These are phyloP conservation scores for Paraglomus brasilianum DNA, from an alignment of 192 early-diverging fungal species.

Conservation along the genomic window DNA sequence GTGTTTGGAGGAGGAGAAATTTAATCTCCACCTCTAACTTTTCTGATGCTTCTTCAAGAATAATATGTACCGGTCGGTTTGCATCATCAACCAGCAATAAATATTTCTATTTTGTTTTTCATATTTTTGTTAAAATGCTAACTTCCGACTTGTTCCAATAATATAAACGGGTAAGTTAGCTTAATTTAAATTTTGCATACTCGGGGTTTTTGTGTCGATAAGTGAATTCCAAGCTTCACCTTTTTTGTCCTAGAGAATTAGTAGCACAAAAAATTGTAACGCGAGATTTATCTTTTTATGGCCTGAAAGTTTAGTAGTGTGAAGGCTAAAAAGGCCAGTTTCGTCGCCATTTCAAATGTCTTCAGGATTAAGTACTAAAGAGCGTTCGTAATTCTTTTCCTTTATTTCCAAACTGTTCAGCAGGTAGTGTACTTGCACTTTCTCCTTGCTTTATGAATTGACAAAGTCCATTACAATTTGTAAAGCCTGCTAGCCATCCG, in stretches of 20 bases:
- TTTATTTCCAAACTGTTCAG: neutral
- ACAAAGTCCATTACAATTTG: neutral
- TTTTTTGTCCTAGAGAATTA: neutral
- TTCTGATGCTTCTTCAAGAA: slow-evolving; percentile 10
- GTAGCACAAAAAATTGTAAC: neutral
- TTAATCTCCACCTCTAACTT: neutral
- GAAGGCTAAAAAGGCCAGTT: slow-evolving; percentile 19
- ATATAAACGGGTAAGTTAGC: slow-evolving; percentile 9
- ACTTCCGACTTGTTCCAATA: slow-evolving; percentile 9
- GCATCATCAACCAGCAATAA: slow-evolving; percentile 6
- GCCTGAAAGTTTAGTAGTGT: neutral
- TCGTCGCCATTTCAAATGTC: slow-evolving; percentile 18
- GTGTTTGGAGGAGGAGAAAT: slow-evolving; percentile 15
- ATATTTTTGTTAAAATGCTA: slow-evolving; percentile 11
- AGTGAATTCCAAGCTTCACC: neutral
- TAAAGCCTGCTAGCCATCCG: slow-evolving; percentile 19
- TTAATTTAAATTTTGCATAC: slow-evolving; percentile 12
- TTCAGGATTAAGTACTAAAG: neutral
- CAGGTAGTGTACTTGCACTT: slow-evolving; percentile 7
- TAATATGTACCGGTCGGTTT: slow-evolving; percentile 13
- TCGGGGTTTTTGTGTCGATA: neutral
- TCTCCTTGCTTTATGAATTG: slow-evolving; percentile 14
- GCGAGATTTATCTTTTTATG: too few relatives aligned
- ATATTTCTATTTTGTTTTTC: slow-evolving; percentile 7
- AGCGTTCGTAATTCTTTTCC: neutral